Evolutionary conservation across 306 rosid species (phyloP), one percentile per base, ranked within the genome.

Genomic region (Quercus variabilis): DNA sequence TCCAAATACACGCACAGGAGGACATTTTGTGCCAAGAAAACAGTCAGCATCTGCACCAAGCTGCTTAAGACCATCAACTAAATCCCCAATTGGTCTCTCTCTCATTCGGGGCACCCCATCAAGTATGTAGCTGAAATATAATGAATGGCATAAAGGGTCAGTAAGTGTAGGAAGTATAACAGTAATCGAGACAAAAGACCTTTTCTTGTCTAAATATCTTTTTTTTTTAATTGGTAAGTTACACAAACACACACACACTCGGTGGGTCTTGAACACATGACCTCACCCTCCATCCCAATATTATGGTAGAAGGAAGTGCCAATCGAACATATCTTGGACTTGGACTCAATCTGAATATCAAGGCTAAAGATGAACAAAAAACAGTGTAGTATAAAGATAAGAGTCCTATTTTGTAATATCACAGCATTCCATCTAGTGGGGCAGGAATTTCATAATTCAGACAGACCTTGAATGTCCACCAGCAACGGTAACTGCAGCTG

Each of bases 71-170:
- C 97, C 99, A 77, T 74, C 71, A 49, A 96, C 99, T 91, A 96
- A 89, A 82, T 96, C 99, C 19, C 93, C 99, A 57, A 96, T 96
- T 6, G 99, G 99, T 23, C 99, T 89, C 90, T 96, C 99, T 88
- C 99, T 96, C 99, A 96, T 96, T 81, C 99, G 93, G 9, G 99
- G 98, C 6, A 93, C 97, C 75, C 99, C 99, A 78, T 96, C 99
- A 76, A 96, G 99, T 76, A 96, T 46, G 69, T 89, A 96, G 82
- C 99, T 96, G 91, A 86, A 85, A 81, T 74, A 81, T 55, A 77
- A 57, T 41, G 19, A 83, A 80, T 35, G 79, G 62, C 3, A 55
- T 26, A 60, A 62, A 5, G 59, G 57, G 73, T 74, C 75, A 31
- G 70, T 71, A 63, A 31, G 64, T 77, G 73, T n/a, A 77, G 73